phyloP scores from a whole-genome alignment of 176 grass and related monocot species.

The Alloteropsis semialata region DNA sequence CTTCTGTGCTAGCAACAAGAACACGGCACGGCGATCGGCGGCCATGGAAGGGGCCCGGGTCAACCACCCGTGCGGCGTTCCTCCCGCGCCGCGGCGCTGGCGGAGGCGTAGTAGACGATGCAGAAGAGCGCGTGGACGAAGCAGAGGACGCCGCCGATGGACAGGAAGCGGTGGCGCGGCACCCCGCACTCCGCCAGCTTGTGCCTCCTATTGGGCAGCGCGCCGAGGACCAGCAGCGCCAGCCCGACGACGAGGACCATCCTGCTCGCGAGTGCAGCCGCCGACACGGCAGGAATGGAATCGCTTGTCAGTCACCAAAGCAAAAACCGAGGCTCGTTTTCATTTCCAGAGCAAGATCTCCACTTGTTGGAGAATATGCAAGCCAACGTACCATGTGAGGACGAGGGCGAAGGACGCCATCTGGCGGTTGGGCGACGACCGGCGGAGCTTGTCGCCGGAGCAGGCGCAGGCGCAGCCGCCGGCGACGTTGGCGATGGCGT shows the following conservation, averaged over 20 bases:
- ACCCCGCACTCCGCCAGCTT: constrained; percentile 44
- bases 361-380: background rate
- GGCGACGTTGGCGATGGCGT: constrained; percentile 63
- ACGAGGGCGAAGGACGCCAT: constrained; percentile 56
- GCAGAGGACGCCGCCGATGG: constrained; percentile 72
- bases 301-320: background rate
- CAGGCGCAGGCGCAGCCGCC: constrained; percentile 73
- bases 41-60: background rate
- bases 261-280: constrained; percentile 49
- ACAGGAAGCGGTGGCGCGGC: constrained; percentile 59
- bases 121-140: constrained; percentile 73
- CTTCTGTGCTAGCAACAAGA: background rate
- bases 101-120: constrained; percentile 75
- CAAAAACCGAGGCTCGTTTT: background rate
- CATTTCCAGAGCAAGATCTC: background rate
- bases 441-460: constrained; percentile 35
- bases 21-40: background rate
- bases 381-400: constrained; percentile 72
- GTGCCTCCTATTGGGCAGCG: constrained; percentile 59
- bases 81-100: constrained; percentile 48
- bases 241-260: constrained; percentile 48
- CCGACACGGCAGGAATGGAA: background rate
- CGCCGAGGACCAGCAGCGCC: constrained; percentile 66
- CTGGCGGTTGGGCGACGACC: constrained; percentile 44
- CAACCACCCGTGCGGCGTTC: background rate